Evolutionary conservation across 306 rosid genomes (phyloP), one percentile per base, ranked within the genome.

Genomic region (Vicia villosa): DNA sequence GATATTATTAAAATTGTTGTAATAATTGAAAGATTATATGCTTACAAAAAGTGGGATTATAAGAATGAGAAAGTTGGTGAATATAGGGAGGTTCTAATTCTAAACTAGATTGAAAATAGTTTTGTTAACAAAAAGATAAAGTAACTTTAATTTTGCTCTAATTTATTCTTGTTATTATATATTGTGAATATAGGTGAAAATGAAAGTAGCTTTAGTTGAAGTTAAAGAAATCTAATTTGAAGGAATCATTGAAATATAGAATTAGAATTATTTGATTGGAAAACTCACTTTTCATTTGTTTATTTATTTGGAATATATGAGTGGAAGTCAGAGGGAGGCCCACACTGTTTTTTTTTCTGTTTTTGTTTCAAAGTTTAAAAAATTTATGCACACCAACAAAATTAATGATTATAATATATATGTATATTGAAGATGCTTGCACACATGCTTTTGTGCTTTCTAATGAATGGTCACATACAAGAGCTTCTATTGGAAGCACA

Each of bases 251-350:
- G 81, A 80, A 77, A 73, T 85, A 81, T 82, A 81, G 81, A 82
- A 75, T 69, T 72, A 43, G 63, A 63, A 21, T 87, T 80, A 80
- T 78, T 84, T 80, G 89, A 82, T 86, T 83, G 88, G 85, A 86
- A 85, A 83, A 83, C 87, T 82, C 91, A 83, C 91, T 85, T 86
- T 87, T 81, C 16, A 83, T 77, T 86, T 79, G 77, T 84, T 83
- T 82, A 65, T 83, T 83, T 88, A 63, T 76, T 83, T 81, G 86
- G 93, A 92, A 93, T 88, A 86, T 89, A 85, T 83, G 83, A 88
- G 98, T 88, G 98, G 96, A 90, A 86, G 88, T 90, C 88, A 88
- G 92, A 89, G 58, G 82, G 46, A 82, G 98, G 72, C 87, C 96
- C 86, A 83, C 88, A 62, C 7, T 51, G 63, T 28, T 72, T 43